phyloP scores from a whole-genome alignment of 345 rosid genomes.

The Gossypium australe region DNA sequence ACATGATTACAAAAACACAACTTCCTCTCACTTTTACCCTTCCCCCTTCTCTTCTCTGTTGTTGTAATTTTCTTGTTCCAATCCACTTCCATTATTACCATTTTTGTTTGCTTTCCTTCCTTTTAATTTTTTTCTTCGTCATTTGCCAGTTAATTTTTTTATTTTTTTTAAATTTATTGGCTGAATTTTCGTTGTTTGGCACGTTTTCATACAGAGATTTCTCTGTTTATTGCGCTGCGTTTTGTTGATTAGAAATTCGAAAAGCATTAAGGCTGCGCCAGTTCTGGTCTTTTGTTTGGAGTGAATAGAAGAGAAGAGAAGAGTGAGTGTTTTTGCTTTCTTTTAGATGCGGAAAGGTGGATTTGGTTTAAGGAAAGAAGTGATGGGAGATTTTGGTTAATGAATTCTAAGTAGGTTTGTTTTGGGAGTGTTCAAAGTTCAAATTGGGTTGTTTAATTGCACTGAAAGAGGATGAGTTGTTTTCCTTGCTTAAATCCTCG shows the following conservation, averaged over 20 bases:
- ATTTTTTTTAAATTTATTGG: neutral
- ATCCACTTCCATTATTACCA: neutral
- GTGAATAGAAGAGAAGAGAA: neutral
- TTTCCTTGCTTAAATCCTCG: slow-evolving; percentile 67
- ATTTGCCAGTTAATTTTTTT: neutral
- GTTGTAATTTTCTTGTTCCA: neutral
- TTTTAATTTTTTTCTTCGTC: neutral
- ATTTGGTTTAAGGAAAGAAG: neutral
- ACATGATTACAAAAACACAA: neutral
- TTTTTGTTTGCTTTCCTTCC: neutral
- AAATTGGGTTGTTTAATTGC: neutral
- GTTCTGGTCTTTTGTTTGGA: neutral
- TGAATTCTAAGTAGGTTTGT: neutral
- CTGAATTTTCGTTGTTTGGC: neutral
- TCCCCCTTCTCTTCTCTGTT: neutral
- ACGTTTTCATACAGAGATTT: neutral
- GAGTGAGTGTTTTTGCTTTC: neutral
- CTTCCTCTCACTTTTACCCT: slow-evolving; percentile 4
- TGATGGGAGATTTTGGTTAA: slow-evolving; percentile 8
- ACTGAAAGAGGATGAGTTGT: slow-evolving; percentile 51
- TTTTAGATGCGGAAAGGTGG: neutral
- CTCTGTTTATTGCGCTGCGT: neutral
- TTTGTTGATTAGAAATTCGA: slow-evolving; percentile 4
- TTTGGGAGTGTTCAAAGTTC: neutral
- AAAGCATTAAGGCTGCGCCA: neutral